phyloP scores from a whole-genome alignment of 306 rosid species.

The Sicyos edulis region DNA sequence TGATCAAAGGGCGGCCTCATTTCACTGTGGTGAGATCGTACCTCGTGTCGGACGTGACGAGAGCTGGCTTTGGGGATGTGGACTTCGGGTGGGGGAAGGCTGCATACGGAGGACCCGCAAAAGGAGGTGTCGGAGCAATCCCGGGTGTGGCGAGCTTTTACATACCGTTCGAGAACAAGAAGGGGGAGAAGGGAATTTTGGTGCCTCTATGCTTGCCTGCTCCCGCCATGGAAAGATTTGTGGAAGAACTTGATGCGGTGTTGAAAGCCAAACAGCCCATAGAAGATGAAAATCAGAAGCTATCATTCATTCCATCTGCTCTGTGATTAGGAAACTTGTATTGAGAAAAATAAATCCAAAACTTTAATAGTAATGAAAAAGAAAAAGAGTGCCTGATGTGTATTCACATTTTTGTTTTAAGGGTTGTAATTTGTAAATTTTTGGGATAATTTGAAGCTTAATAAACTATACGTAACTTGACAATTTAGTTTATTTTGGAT shows the following conservation, averaged over 20 bases:
- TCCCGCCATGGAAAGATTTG: slow-evolving; percentile 43
- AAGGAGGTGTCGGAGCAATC: slow-evolving; percentile 35
- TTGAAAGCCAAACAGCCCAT: background rate
- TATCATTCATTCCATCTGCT: slow-evolving; percentile 4
- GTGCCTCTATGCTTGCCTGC: slow-evolving; percentile 45
- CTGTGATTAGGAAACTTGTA: background rate
- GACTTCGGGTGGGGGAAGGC: slow-evolving; percentile 64
- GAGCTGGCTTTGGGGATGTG: slow-evolving; percentile 39
- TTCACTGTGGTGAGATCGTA: slow-evolving; percentile 35
- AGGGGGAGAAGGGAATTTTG: slow-evolving; percentile 39
- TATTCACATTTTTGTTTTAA: background rate
- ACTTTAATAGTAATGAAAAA: background rate
- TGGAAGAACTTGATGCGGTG: slow-evolving; percentile 22
- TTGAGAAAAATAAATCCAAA: background rate
- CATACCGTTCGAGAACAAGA: slow-evolving; percentile 25
- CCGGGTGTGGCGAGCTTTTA: slow-evolving; percentile 26
- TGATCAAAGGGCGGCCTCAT: slow-evolving; percentile 36
- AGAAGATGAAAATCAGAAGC: background rate
- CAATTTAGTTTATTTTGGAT: too few species aligned
- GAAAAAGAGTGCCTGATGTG: too few species aligned
- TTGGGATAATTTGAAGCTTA: background rate
- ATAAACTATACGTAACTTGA: background rate
- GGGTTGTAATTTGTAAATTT: background rate
- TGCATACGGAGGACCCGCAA: slow-evolving; percentile 46
- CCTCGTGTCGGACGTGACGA: slow-evolving; percentile 48